Base-by-base conservation (phyloP, 441 rosid species). In the Populus hybrid region DNA sequence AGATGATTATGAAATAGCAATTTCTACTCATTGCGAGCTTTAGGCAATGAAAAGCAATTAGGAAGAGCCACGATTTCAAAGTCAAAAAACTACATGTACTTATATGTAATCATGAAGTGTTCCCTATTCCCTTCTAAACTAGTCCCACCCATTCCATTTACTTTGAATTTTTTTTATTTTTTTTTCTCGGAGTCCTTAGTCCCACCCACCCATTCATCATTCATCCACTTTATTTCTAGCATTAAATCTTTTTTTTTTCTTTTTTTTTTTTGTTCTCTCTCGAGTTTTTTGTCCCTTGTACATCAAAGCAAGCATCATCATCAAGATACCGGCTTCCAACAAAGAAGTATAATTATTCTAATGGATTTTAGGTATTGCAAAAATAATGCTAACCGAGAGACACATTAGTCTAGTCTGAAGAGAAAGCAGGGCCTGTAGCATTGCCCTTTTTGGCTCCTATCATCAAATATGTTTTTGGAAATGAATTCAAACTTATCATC, bases 41-140 rank as follows among this genome's bases (percentile, higher is more conserved):
- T 50, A 50, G 57, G 32, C 32, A 21, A 61, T 21, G 32, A 65
- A 74, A 74, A 24, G 61, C 36, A 65, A 65, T 23, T 63, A 70
- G 70, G 42, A 70, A 9, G 12, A 70, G 11, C 26, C 73, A 65
- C 24, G 70, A n/a, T 68, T 69, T 32, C 9, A 69, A 78, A 78
- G 79, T 82, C 72, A 36, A 57, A 72, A 40, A 70, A 69, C 21
- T 5, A n/a, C 16, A 30, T 57, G 28, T 68, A 67, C 54, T 71
- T 32, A 61, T 68, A 46, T 61, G 66, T 64, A 77, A 83, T 83
- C 30, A 83, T 80, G 83, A 63, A 59, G 64, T 80, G 85, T 72
- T 30, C 79, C 80, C 85, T 70, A 59, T 38, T 30, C 26, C 68
- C 59, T 42, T 76, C 70, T 28, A 38, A 14, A 3, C 18, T 10